A percentile compares a stretch with the other conserved stretches of the same genome.
phyloP scores from a whole-genome alignment of 176 grass and related monocot species.

The Avena atlantica region DNA sequence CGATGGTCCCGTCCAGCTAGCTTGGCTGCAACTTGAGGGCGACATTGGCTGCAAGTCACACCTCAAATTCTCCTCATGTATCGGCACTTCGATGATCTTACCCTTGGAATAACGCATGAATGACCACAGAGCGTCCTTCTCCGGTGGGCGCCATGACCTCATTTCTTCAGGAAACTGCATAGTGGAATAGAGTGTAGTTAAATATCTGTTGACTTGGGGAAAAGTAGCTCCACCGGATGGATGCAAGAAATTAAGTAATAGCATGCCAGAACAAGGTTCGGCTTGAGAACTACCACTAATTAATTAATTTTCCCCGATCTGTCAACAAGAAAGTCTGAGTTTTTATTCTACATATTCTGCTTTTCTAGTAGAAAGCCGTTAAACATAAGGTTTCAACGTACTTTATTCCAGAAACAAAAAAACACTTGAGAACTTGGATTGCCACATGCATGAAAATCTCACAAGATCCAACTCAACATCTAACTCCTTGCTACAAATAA shows the following conservation, averaged over 20 bases:
- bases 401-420: constrained; percentile 93
- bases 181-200: constrained; percentile 6
- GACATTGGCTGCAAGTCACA: constrained; percentile 50
- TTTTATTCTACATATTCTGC: constrained; percentile 19
- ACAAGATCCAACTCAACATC: constrained; percentile 65
- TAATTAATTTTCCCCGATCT: constrained; percentile 63
- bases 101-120: constrained; percentile 72
- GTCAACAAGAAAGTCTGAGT: constrained; percentile 25
- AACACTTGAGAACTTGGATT: constrained; percentile 85
- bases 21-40: constrained; percentile 65
- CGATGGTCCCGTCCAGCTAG: constrained; percentile 57
- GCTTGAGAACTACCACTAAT: constrained; percentile 64
- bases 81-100: constrained; percentile 49
- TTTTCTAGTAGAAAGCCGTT: constrained; percentile 25
- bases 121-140: constrained; percentile 48
- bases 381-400: constrained; percentile 37
- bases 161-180: constrained; percentile 74
- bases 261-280: constrained; percentile 78
- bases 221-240: not conserved
- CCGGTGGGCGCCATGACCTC: constrained; percentile 36
- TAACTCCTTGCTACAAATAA: constrained; percentile 67
- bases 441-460: constrained; percentile 67
- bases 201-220: not conserved
- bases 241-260: not conserved
- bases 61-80: constrained; percentile 55